phyloP scores from a whole-genome alignment of 345 rosid genomes.

The Eucalyptus tenuipes region DNA sequence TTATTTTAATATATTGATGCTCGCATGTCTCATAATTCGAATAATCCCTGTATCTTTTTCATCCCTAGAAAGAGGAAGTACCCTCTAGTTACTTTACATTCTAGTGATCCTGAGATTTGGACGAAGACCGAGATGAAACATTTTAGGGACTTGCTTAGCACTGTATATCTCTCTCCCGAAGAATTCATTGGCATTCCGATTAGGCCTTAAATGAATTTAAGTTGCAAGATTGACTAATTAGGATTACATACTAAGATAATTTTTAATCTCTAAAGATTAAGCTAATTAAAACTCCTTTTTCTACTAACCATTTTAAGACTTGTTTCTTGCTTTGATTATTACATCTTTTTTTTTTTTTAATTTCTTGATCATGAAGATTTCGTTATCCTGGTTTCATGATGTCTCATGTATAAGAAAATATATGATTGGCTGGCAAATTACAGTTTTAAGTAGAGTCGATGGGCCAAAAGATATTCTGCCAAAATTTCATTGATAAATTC shows the following conservation, averaged over 20 bases:
- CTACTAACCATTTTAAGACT: neutral
- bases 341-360: neutral
- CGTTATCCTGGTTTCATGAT: neutral
- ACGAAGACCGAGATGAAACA: rapidly evolving
- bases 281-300: neutral
- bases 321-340: neutral
- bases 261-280: neutral
- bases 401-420: neutral
- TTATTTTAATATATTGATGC: no score
- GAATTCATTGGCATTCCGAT: neutral
- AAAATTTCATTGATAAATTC: neutral
- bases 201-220: neutral
- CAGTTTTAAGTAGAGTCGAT: neutral
- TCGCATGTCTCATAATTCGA: no score
- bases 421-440: neutral
- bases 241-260: neutral
- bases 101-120: rapidly evolving
- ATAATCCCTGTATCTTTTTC: neutral
- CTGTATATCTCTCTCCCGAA: rapidly evolving
- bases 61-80: neutral
- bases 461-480: neutral
- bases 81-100: neutral
- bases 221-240: neutral
- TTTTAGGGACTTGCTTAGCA: neutral
- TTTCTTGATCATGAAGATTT: neutral